Evolutionary conservation across 345 rosid species (phyloP), one percentile per base, ranked within the genome.

Genomic region (Lepidium aucheri): DNA sequence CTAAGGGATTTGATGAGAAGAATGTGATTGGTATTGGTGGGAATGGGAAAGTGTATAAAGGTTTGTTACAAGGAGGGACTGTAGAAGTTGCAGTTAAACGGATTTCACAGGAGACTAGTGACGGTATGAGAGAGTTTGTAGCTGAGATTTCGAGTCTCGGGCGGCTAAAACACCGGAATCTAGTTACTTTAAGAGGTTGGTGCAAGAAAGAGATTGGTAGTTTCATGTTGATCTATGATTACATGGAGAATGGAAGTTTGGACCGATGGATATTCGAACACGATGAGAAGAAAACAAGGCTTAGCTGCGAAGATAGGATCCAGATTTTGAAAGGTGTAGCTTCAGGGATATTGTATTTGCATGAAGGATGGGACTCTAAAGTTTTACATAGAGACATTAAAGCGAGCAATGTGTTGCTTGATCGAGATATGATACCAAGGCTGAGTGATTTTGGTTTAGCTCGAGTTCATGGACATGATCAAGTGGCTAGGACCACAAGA

Each of bases 91-190:
- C 96, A 1, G 91, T 84, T 55, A 92, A 92, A 80, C 72, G 89
- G 22, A 86, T 87, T 51, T 67, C 73, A 8, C 89, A 73, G 18
- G 89, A 83, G 73, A 86, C 85, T 26, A 80, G 82, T 12, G 76
- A 70, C 1, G 98, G 95, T 0, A 69, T 78, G 86, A 77, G 96
- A 9, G 87, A 75, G 59, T 84, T 86, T 9, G 76, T 82, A n/a
- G 86, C 96, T 3, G 93, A 92, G 74, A 82, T 85, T 22, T 80
- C 95, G 5, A 84, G 91, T 63, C 83, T 89, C 3, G 96, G 96
- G 8, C 70, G 96, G 65, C 63, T 81, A 59, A 89, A 82, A 47
- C 96, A 92, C 49, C 60, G 87, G 62, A 89, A 77, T 50, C 55
- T 89, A 40, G 96, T 84, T 41, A 77, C 84, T 1, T 73, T 89